Base-by-base conservation (phyloP, 2,329 filamentous ascomycete genomes). In the Dactylellina leptospora region DNA sequence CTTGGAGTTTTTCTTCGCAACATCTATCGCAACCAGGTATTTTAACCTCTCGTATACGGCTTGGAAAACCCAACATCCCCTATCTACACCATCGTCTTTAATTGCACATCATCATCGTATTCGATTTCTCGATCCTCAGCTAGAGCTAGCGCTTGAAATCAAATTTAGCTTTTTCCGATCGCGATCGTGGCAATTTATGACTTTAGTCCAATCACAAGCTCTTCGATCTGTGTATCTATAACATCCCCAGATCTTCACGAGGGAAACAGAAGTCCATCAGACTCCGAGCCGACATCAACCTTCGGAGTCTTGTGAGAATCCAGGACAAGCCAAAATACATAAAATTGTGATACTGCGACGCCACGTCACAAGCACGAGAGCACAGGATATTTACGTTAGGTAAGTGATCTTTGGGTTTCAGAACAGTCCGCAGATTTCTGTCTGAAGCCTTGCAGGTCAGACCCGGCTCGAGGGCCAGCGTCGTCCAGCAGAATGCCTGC, bases 341-440 rank as follows among this genome's bases (percentile, higher is more conserved):
- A 61, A 30, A 27, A 33, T 42, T 44, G 56, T 50, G 64, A 70
- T 61, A 70, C 56, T 38, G 64, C 61, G 47, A 61, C 64, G 64
- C 64, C 64, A 70, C 64, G 64, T 70, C 64, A 70, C 55, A 70
- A 60, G 45, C 55, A 60, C 64, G 20, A 45, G 30, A 50, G 55
- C 47, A 60, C 38, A 48, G 44, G 22, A 45, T 22, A 4, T 45
- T 20, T 38, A 47, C 45, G 27, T 38, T 28, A 18, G 58, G 51
- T 58, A 66, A 66, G 61, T 66, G 23, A 47, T 55, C 48, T 63
- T 47, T 27, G 48, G 28, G 50, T 54, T 63, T n/a, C 28, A 36
- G 38, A 3, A 30, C 22, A 30, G 51, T 30, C 42, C 42, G 33
- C 38, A 27, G 40, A 36, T 18, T 38, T 48, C 40, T 18, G 40